Base-by-base conservation (phyloP, 768 basidiomycete species). In the Psilocybe cubensis region DNA sequence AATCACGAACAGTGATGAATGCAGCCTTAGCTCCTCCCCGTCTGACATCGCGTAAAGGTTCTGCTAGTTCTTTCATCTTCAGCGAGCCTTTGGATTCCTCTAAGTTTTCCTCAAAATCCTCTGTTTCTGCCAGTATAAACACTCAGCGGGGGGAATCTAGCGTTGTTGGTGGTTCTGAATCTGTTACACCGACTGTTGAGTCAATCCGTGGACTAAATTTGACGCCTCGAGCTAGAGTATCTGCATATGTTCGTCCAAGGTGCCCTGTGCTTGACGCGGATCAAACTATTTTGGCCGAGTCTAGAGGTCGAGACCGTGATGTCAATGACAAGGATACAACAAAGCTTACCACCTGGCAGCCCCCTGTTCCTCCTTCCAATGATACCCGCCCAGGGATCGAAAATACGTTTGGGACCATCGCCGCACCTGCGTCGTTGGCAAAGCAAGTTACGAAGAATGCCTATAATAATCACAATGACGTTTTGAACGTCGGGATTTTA, bases 11-110 rank as follows among this genome's bases (percentile, higher is more conserved):
- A 23, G 40, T 45, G 6, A 48, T 44, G 47, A 38, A 31, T 45
- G 43, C 47, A 31, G 29, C 46, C 29, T 20, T 46, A 35, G 33
- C 42, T 24, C 42, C 42, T 45, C 33, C 33, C 48, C 43, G 53
- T 48, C 31, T 50, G 23, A 38, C 47, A 3, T 27, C 45, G 20
- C 18, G 31, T 52, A 47, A 41, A 14, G 27, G 45, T 25, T 35
- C 9, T 28, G 20, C 60, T 12, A 56, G 56, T 2, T 51, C 57
- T 11, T 47, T 31, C 42, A 62, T 59, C 20, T 65, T 59, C 42
- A 65, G 59, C 54, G 53, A 60, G 28, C 64, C 61, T 38, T 33
- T 62, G 41, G 52, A 65, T 41, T 42, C 50, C 12, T 41, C 56
- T n/a, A 53, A 46, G 4, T 58, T 33, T 33, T 57, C 59, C 21